phyloP scores from a whole-genome alignment of 106 monocot species.

The Triglochin maritima region DNA sequence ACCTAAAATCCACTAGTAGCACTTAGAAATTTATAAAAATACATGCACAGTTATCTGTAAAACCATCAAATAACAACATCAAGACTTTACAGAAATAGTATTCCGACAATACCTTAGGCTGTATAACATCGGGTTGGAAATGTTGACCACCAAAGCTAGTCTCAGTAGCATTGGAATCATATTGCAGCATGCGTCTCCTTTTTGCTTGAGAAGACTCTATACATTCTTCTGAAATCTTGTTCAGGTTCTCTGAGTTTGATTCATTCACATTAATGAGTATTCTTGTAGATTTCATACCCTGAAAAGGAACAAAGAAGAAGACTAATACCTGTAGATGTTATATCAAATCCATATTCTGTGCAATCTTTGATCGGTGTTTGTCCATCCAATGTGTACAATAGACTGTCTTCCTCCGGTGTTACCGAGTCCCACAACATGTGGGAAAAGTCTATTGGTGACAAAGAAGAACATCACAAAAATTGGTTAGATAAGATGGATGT shows the following conservation, averaged over 20 bases:
- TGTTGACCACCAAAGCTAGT: slow-evolving; percentile 12
- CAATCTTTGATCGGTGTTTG: slow-evolving; percentile 88
- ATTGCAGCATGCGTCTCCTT: slow-evolving; percentile 84
- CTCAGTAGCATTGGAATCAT: slow-evolving; percentile 37
- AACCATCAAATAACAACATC: not conserved
- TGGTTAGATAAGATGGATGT: slow-evolving; percentile 3
- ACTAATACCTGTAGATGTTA: slow-evolving; percentile 27
- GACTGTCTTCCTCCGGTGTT: slow-evolving; percentile 36
- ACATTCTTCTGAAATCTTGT: slow-evolving; percentile 35
- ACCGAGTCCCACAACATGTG: slow-evolving; percentile 47
- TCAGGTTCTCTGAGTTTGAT: slow-evolving; percentile 31
- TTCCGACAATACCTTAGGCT: slow-evolving; percentile 26
- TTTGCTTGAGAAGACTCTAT: slow-evolving; percentile 47
- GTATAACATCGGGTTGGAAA: slow-evolving; percentile 17
- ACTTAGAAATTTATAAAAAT: no score
- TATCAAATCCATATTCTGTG: slow-evolving; percentile 29
- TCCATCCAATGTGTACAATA: slow-evolving; percentile 56
- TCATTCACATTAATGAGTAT: slow-evolving; percentile 3
- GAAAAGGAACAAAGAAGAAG: not conserved
- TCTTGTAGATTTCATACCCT: not conserved
- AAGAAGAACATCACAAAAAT: not conserved
- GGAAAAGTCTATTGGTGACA: slow-evolving; percentile 22
- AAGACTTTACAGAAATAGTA: not conserved
- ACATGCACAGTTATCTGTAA: no score
- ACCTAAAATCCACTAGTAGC: slow-evolving; percentile 11